Conservation (phyloP, 202 grass and related monocot genomes). For the Brachypodium distachyon region DNA sequence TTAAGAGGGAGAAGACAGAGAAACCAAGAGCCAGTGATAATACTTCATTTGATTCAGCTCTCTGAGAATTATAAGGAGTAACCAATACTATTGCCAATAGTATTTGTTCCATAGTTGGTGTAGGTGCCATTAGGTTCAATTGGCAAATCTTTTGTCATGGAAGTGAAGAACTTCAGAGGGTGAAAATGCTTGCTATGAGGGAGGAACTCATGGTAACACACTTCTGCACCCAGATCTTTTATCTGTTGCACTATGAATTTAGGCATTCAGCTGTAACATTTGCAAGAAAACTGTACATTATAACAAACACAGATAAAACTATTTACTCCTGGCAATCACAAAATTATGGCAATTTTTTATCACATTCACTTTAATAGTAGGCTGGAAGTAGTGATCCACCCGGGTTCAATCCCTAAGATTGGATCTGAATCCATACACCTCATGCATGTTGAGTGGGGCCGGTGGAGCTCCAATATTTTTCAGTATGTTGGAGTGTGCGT, state of each 20-base stretch:
- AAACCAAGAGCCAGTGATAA: constrained; percentile 81
- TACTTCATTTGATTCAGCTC: constrained; percentile 47
- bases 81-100: constrained; percentile 82
- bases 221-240: constrained; percentile 70
- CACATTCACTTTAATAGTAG: constrained; percentile 9
- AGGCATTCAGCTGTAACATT: constrained; percentile 51
- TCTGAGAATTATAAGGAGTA: constrained; percentile 80
- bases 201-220: constrained; percentile 71
- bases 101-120: constrained; percentile 48
- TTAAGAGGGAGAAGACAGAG: constrained; percentile 86
- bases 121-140: constrained; percentile 37
- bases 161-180: constrained; percentile 78
- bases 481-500: too few species aligned
- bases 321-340: not conserved
- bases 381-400: not conserved
- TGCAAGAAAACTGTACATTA: not conserved
- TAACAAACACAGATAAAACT: constrained; percentile 3
- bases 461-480: too few species aligned
- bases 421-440: too few species aligned
- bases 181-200: constrained; percentile 52
- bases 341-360: not conserved
- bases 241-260: constrained; percentile 60
- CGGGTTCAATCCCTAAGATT: too few species aligned
- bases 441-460: too few species aligned
- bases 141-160: constrained; percentile 29